These are phyloP conservation scores for Cladosporium phlei DNA, from an alignment of 2,329 filamentous ascomycete species.

Conservation along the genomic window DNA sequence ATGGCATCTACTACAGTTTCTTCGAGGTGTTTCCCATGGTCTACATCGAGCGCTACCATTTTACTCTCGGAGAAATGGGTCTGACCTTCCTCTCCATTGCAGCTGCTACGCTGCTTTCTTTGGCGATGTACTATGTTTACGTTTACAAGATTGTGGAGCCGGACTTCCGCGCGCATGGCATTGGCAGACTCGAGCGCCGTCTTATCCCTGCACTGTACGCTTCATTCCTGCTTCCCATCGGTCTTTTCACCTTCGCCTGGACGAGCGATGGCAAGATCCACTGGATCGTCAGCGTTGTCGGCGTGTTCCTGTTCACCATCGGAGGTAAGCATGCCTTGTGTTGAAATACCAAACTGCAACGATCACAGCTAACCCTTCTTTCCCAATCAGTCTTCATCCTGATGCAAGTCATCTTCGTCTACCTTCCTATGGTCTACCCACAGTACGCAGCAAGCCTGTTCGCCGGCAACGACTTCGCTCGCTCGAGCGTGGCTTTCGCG, in stretches of 20 bases:
- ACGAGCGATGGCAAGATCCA: slow-evolving; percentile 27
- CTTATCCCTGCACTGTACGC: slow-evolving; percentile 29
- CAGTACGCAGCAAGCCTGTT: slow-evolving; percentile 53
- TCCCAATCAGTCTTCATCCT: slow-evolving; percentile 32
- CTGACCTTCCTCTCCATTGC: slow-evolving; percentile 59
- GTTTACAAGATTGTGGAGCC: slow-evolving; percentile 23
- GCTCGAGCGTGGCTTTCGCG: slow-evolving; percentile 54
- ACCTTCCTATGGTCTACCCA: slow-evolving; percentile 36
- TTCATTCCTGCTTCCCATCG: slow-evolving; percentile 27
- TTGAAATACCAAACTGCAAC: background rate
- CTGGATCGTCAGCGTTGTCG: slow-evolving; percentile 38
- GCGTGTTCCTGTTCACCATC: slow-evolving; percentile 37
- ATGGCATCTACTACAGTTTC: slow-evolving; percentile 57
- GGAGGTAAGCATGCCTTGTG: slow-evolving; percentile 15
- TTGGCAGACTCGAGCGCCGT: slow-evolving; percentile 27
- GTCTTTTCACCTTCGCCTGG: slow-evolving; percentile 34
- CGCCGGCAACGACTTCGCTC: slow-evolving; percentile 56
- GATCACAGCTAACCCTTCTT: background rate
- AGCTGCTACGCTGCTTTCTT: slow-evolving; percentile 52
- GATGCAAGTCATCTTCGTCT: slow-evolving; percentile 40
- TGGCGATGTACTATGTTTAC: slow-evolving; percentile 29
- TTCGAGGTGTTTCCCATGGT: slow-evolving; percentile 65
- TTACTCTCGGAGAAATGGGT: slow-evolving; percentile 55
- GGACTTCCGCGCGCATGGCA: slow-evolving; percentile 21
- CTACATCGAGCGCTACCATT: slow-evolving; percentile 55